These are phyloP conservation scores for Meyerozyma smithsonii DNA, from an alignment of 1,139 yeast species.

Conservation along the genomic window DNA sequence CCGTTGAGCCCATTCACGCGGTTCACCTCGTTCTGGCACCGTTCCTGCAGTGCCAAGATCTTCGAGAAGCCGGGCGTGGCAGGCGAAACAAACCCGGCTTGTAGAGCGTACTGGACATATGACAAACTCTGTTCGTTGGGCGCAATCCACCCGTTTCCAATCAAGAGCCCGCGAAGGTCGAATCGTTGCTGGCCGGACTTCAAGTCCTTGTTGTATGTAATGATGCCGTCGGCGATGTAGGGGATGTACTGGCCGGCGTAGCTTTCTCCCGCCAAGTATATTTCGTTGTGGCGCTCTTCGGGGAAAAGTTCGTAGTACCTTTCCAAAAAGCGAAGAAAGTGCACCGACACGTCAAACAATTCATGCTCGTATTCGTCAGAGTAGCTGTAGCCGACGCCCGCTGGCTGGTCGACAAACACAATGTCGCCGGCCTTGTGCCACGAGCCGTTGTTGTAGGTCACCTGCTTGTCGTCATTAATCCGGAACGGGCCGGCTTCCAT, in stretches of 20 bases:
- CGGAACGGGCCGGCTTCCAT: conserved; percentile 92
- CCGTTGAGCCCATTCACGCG: conserved; percentile 22
- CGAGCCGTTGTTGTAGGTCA: conserved; percentile 62
- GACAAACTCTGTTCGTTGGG: conserved; percentile 82
- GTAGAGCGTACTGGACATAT: conserved; percentile 67
- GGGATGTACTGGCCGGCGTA: conserved; percentile 98
- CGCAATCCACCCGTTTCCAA: conserved; percentile 97
- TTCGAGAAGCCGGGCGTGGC: conserved; percentile 33
- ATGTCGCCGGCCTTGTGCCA: conserved; percentile 83
- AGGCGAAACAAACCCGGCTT: conserved; percentile 50
- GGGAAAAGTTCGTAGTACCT: conserved; percentile 72
- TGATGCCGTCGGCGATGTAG: conserved; percentile 65
- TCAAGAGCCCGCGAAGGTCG: conserved; percentile 62
- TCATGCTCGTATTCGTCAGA: conserved; percentile 54
- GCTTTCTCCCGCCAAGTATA: conserved; percentile 89
- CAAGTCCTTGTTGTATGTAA: conserved; percentile 38
- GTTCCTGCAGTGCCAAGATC: conserved; percentile 50
- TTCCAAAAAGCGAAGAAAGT: conserved; percentile 62
- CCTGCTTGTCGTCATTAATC: conserved; percentile 41
- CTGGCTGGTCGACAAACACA: conserved; percentile 90
- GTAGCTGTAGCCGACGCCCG: conserved; percentile 87
- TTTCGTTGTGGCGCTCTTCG: conserved; percentile 57
- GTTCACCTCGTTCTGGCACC: conserved; percentile 54
- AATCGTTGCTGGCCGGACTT: conserved; percentile 18
- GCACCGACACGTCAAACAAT: conserved; percentile 51